These are phyloP conservation scores for Phytopythium vexans DNA, from an alignment of 352 stramenopile genomes.

Conservation along the genomic window DNA sequence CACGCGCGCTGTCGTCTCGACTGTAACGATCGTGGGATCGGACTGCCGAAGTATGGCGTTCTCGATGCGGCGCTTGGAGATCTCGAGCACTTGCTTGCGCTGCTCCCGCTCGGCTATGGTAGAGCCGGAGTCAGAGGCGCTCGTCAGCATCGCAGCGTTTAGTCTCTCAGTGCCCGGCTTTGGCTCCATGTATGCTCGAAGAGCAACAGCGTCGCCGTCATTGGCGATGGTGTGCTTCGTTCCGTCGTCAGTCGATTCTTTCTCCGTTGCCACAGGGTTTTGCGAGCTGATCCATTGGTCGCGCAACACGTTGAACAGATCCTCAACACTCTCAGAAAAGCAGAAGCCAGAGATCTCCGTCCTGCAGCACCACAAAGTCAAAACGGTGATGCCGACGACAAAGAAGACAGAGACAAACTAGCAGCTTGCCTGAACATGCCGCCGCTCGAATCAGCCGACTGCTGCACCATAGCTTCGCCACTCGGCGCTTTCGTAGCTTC, in stretches of 20 bases:
- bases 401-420: slow-evolving; percentile 1
- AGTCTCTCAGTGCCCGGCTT: slow-evolving; percentile 41
- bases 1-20: slow-evolving; percentile 18
- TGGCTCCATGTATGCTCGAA: slow-evolving; percentile 46
- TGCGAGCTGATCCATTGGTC: slow-evolving; percentile 17
- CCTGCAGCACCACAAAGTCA: slow-evolving; percentile 5
- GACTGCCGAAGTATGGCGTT: slow-evolving; percentile 15
- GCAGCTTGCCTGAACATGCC: slow-evolving; percentile 1
- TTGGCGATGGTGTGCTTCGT: not conserved
- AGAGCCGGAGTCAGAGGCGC: not conserved
- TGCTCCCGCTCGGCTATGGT: slow-evolving; percentile 22
- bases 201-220: slow-evolving; percentile 8
- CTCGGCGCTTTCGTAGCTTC: slow-evolving; percentile 11
- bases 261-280: slow-evolving; percentile 6
- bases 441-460: not conserved
- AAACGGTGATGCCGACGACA: not conserved
- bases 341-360: slow-evolving; percentile 61
- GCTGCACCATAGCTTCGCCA: not conserved
- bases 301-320: slow-evolving; percentile 39
- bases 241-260: slow-evolving; percentile 2
- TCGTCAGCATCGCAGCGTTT: slow-evolving; percentile 50
- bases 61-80: slow-evolving; percentile 57
- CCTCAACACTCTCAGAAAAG: slow-evolving; percentile 30
- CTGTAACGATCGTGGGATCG: not conserved
- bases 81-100: slow-evolving; percentile 53